Evolutionary conservation across 2,329 filamentous ascomycete species (phyloP), one percentile per base, ranked within the genome.

Genomic region (Trichophyton schoenleinii): DNA sequence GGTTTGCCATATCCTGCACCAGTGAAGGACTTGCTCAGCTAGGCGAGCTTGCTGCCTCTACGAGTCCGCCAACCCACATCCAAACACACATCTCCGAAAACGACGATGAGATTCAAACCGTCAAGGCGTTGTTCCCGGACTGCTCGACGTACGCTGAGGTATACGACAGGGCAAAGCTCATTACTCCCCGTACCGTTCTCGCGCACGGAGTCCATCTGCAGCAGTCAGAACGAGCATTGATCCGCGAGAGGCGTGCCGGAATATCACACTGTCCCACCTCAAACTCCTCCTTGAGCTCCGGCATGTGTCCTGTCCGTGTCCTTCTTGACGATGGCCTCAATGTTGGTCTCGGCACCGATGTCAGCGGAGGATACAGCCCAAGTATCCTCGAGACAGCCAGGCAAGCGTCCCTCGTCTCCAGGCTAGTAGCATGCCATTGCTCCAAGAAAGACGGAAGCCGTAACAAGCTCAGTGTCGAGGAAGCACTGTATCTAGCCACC

Each of bases 21-120:
- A 61, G 68, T 0, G 70, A 72, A 1, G 78, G 83, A n/a, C 81
- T 97, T 70, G 67, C 70, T 0, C 78, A 74, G 0, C 80, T 96
- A 3, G 88, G 86, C 0, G 70, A 75, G 1, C 74, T 96, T 3
- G 87, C 87, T 4, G 73, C 74, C 5, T 79, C 85, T 59, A 84
- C 81, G 2, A 74, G 78, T 28, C 77, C 92, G 2, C 86, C 87
- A 0, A 62, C 74, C 3, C 67, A 71, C 52, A 80, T 91, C 42
- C 92, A 97, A 76, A 96, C 92, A 5, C 92, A 97, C 74, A 84
- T 97, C 60, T 88, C 87, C 0, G 92, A 97, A 72, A 96, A 96
- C 73, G 76, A 74, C 11, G 77, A 78, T 66, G 92, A 97, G 75
- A 77, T 92, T 42, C 77, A 76, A 2, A 81, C 95, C 0, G 91